Percentiles rank a stretch among this genome's conserved stretches.
These are phyloP conservation scores for Phytophthora sp. DNA, from an alignment of 352 stramenopile species.

Conservation along the genomic window DNA sequence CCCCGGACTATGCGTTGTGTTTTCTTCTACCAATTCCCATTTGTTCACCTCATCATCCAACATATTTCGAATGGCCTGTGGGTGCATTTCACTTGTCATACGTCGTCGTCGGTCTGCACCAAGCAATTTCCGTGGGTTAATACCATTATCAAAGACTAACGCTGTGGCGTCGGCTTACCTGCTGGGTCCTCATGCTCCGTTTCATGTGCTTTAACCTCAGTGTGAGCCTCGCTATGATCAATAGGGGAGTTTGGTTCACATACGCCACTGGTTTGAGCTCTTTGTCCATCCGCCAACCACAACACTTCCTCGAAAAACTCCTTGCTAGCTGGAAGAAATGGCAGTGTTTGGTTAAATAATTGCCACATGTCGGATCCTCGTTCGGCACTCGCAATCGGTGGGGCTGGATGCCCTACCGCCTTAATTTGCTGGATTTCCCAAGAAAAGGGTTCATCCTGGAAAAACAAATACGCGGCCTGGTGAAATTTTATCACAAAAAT, in stretches of 20 bases:
- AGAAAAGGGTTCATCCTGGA: conserved; percentile 50
- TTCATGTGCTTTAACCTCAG: neutral
- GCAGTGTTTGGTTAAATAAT: conserved; percentile 76
- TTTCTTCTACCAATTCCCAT: conserved; percentile 67
- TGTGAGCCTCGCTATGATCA: neutral
- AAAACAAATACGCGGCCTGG: conserved; percentile 64
- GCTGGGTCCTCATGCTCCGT: conserved; percentile 22
- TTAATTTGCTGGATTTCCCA: conserved; percentile 67
- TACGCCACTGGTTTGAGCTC: neutral
- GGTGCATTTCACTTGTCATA: conserved; percentile 81
- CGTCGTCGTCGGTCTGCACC: conserved; percentile 48
- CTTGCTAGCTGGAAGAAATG: conserved; percentile 80
- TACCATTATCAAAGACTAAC: neutral
- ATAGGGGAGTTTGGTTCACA: neutral
- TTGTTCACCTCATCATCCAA: conserved; percentile 72
- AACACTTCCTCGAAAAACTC: conserved; percentile 84
- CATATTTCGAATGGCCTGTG: conserved; percentile 67
- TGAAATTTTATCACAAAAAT: neutral
- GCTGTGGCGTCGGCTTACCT: conserved; percentile 12
- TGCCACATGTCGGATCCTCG: conserved; percentile 72
- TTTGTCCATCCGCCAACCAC: conserved; percentile 41
- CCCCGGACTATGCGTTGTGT: neutral
- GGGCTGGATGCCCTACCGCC: conserved; percentile 55
- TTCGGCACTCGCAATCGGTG: conserved; percentile 53
- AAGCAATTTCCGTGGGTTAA: neutral